Base-by-base conservation (phyloP, 2,329 filamentous ascomycete genomes). In the Aspergillus fumigatiaffinis region DNA sequence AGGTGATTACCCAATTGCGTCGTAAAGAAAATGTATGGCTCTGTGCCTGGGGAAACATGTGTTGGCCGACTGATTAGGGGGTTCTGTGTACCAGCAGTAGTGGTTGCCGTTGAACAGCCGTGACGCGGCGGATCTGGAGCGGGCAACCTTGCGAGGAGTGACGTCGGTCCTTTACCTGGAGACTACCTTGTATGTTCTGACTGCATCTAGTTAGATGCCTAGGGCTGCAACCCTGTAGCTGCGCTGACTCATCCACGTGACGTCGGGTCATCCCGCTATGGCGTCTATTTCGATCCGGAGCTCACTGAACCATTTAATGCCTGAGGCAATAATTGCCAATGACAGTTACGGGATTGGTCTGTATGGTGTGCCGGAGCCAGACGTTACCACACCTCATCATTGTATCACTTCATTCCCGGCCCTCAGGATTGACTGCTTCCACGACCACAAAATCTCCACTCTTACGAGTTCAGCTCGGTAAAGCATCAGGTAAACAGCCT, bases 381-480 rank as follows among this genome's bases (percentile, higher is more conserved):
- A 59, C 60, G 65, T 63, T 60, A 63, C 62, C 62, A 57, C 69
- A 71, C 68, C 68, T 69, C 69, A 70, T 60, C 66, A 66, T 67
- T 65, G 64, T 63, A 65, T 70, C 67, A 72, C 67, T 65, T 71
- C 70, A 66, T 62, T 71, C 64, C 64, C 65, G 63, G 66, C 65
- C 60, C 66, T 64, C 62, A 56, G 60, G 56, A 57, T 68, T 60
- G 66, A 63, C 64, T 69, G 67, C 63, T 67, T 66, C 61, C 58
- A 68, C 57, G 52, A 63, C 53, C 64, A 65, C 65, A 59, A 65
- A 60, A 61, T 65, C 65, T 72, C 69, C 70, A 67, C 72, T 67
- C 66, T 63, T 59, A 64, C 70, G 70, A 73, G 69, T 69, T 63
- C 58, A 66, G 60, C 63, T 66, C 61, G 63, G 72, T 63, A 66